phyloP scores from a whole-genome alignment of 306 rosid genomes.

The Amphicarpaea edgeworthii region DNA sequence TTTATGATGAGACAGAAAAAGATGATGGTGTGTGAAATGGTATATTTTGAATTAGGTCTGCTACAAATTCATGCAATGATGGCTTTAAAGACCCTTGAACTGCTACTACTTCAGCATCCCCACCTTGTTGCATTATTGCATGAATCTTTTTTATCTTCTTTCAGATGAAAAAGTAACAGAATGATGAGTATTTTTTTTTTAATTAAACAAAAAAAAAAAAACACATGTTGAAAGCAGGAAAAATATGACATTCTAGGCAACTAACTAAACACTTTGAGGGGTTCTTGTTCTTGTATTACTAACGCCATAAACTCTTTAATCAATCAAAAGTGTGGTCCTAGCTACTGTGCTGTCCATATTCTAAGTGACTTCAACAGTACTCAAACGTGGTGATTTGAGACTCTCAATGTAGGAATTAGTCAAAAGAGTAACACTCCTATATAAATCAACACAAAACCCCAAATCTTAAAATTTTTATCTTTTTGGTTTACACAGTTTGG shows the following conservation, averaged over 20 bases:
- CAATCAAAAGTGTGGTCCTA: slow-evolving; percentile 49
- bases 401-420: slow-evolving; percentile 46
- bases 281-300: slow-evolving; percentile 44
- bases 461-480: background rate
- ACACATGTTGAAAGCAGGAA: slow-evolving; percentile 54
- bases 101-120: slow-evolving; percentile 54
- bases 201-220: slow-evolving; percentile 23
- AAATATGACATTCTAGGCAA: slow-evolving; percentile 41
- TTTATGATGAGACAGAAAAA: slow-evolving; percentile 42
- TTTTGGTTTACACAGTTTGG: slow-evolving; percentile 24
- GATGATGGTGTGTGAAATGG: slow-evolving; percentile 51
- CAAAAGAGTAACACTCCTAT: slow-evolving; percentile 35
- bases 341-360: slow-evolving; percentile 42
- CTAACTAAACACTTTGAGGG: slow-evolving; percentile 27
- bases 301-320: slow-evolving; percentile 30
- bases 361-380: slow-evolving; percentile 42
- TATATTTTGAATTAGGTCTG: slow-evolving; percentile 41
- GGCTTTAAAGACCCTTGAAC: slow-evolving; percentile 48
- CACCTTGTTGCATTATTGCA: slow-evolving; percentile 61
- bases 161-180: slow-evolving; percentile 54
- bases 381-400: slow-evolving; percentile 50
- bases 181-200: slow-evolving; percentile 54
- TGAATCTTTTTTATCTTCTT: slow-evolving; percentile 66
- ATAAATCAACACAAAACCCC: slow-evolving; percentile 42
- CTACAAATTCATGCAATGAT: slow-evolving; percentile 65